Evolutionary conservation across 345 rosid genomes (phyloP), one percentile per base, ranked within the genome.

Genomic region (Euclidium syriacum): DNA sequence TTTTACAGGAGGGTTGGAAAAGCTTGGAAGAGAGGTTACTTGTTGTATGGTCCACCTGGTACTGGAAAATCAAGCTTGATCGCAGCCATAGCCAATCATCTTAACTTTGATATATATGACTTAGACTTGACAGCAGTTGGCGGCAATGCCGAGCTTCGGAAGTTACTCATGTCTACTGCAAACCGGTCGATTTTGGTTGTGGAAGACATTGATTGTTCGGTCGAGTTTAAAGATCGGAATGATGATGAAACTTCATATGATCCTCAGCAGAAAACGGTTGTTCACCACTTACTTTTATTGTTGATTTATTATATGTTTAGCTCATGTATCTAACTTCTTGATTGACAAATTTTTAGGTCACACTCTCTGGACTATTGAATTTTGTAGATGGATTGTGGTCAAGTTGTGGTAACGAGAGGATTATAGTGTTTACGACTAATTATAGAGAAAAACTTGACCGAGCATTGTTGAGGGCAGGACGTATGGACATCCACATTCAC

Each of bases 11-110:
- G 76, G 33, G 88, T 90, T 0, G 95, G 97, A 1, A 85, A 83
- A 73, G 90, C 92, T 57, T 86, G 91, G 95, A 90, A 90, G 68
- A 79, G 95, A 73, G 95, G 90, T 20, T 90, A 90, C 24, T 71
- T 86, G 73, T 44, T 84, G 70, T 80, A 86, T 36, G 91, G 91
- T 4, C 90, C 96, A 0, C 88, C 90, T 0, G 95, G 96, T 47
- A 84, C 96, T 0, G 95, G 95, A 1, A 86, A 90, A 65, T 83
- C 97, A 3, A 86, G 97, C 76, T 65, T 90, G 78, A 70, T 90
- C 3, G 97, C 90, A 3, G 91, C 95, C n/a, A 85, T 90, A 71
- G 97, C 95, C 0, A 86, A 86, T 62, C 69, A 81, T 68, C 70
- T 86, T 44, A 83, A 86, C 14, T 89, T 86, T 26, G 90, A 86